Percentiles rank a stretch among this genome's conserved stretches.
Evolutionary conservation across 2,329 filamentous ascomycete genomes (phyloP).

Genomic region (Beauveria rudraprayagi): DNA sequence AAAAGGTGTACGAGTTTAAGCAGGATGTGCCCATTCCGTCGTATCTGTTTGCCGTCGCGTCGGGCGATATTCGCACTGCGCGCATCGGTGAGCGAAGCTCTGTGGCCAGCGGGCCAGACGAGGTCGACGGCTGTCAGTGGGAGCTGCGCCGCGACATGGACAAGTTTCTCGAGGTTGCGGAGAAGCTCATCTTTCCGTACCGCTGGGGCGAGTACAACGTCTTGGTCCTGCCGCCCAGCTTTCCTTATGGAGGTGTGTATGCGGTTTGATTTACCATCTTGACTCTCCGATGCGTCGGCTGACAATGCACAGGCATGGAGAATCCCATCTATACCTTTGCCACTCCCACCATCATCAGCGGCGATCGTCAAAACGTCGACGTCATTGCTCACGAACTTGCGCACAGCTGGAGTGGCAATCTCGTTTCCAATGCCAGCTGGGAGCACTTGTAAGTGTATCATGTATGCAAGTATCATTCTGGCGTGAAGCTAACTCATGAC

Average conservation of each 20-base stretch:
- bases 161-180: constrained; percentile 80
- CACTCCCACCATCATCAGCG: constrained; percentile 88
- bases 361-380: constrained; percentile 84
- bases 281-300: constrained; percentile 5
- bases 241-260: constrained; percentile 69
- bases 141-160: constrained; percentile 89
- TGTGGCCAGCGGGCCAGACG: constrained; percentile 82
- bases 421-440: constrained; percentile 72
- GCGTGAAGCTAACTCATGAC: background rate
- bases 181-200: constrained; percentile 77
- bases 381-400: constrained; percentile 83
- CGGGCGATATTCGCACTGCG: constrained; percentile 77
- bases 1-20: constrained; percentile 73
- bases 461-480: too few relatives aligned
- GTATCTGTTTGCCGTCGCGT: constrained; percentile 89
- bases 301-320: constrained; percentile 57
- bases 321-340: constrained; percentile 94
- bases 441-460: constrained; percentile 57
- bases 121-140: constrained; percentile 76
- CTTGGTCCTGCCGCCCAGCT: constrained; percentile 79
- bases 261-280: background rate
- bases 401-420: constrained; percentile 81
- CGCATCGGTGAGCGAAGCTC: constrained; percentile 76
- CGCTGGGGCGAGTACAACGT: constrained; percentile 95
- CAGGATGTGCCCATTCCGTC: constrained; percentile 89